These are phyloP conservation scores for Flaveria sonorensis DNA, from an alignment of 129 eudicot species.

Conservation along the genomic window DNA sequence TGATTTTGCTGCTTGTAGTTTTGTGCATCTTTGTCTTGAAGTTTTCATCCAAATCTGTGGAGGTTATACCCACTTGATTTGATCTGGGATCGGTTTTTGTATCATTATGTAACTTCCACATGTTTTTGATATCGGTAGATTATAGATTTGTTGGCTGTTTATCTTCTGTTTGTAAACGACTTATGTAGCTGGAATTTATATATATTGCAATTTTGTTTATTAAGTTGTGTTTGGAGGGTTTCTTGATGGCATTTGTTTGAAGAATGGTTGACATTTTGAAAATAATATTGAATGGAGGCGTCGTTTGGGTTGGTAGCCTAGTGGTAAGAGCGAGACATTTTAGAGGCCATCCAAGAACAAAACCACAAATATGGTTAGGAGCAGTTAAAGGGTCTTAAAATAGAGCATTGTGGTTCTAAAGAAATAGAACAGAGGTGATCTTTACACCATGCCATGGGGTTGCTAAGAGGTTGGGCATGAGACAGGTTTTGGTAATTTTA, in stretches of 20 bases:
- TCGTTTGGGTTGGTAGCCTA: too few species aligned
- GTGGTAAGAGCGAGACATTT: too few species aligned
- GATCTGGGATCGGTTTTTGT: neutral
- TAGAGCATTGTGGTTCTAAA: too few species aligned
- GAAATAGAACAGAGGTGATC: too few species aligned
- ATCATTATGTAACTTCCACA: constrained; percentile 12
- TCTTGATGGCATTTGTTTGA: neutral
- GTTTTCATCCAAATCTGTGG: constrained; percentile 40
- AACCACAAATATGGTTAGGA: too few species aligned
- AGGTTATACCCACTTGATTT: constrained; percentile 72
- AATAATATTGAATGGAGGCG: too few species aligned
- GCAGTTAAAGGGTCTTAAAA: too few species aligned
- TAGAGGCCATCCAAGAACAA: too few species aligned
- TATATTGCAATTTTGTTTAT: constrained; percentile 25
- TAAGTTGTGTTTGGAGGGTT: constrained; percentile 1
- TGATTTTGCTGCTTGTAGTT: constrained; percentile 46
- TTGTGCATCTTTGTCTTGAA: constrained; percentile 42
- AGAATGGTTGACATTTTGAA: too few species aligned
- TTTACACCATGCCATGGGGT: too few species aligned
- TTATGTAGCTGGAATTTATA: constrained; percentile 22
- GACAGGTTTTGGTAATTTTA: too few species aligned
- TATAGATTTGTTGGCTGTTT: constrained; percentile 25
- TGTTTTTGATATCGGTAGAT: constrained; percentile 28
- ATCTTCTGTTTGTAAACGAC: constrained; percentile 36
- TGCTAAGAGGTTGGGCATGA: too few species aligned